phyloP scores from a whole-genome alignment of 352 stramenopile species.

The Globisporangium okanoganense region DNA sequence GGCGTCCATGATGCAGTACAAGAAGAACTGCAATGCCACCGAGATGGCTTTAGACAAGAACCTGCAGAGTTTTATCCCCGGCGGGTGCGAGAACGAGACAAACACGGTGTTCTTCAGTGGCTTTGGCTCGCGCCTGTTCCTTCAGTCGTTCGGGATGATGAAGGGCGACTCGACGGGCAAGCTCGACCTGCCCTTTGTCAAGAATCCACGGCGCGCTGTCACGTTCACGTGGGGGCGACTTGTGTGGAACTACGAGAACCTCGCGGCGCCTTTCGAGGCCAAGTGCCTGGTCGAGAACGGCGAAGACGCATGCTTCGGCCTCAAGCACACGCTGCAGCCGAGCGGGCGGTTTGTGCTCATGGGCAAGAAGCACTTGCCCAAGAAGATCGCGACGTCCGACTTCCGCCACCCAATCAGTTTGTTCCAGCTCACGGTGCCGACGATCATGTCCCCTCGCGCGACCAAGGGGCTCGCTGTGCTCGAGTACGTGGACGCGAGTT shows the following conservation, averaged over 20 bases:
- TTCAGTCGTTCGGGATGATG: slow-evolving; percentile 7
- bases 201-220: slow-evolving; percentile 20
- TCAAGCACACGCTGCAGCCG: slow-evolving; percentile 20
- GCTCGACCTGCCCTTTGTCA: slow-evolving; percentile 3
- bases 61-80: slow-evolving; percentile 13
- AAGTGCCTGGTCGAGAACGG: slow-evolving; percentile 2
- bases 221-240: slow-evolving; percentile 35
- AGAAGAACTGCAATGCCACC: slow-evolving; percentile 9
- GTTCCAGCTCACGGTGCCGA: slow-evolving; percentile 12
- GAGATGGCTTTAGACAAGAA: not conserved
- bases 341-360: slow-evolving; percentile 16
- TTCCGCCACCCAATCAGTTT: slow-evolving; percentile 14
- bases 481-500: slow-evolving; percentile 1
- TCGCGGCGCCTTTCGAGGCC: slow-evolving; percentile 19
- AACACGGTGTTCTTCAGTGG: slow-evolving; percentile 17
- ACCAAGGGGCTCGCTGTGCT: slow-evolving; percentile 3
- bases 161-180: not conserved
- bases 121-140: slow-evolving; percentile 14
- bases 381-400: slow-evolving; percentile 6
- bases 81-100: slow-evolving; percentile 11
- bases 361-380: slow-evolving; percentile 3
- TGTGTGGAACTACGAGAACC: slow-evolving; percentile 31
- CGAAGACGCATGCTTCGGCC: slow-evolving; percentile 20
- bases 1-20: slow-evolving; percentile 20
- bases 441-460: slow-evolving; percentile 13